A percentile compares a stretch with the other conserved stretches of the same genome.
Conservation (phyloP, 2,329 filamentous ascomycete genomes). For the Tolypocladium sp. region DNA sequence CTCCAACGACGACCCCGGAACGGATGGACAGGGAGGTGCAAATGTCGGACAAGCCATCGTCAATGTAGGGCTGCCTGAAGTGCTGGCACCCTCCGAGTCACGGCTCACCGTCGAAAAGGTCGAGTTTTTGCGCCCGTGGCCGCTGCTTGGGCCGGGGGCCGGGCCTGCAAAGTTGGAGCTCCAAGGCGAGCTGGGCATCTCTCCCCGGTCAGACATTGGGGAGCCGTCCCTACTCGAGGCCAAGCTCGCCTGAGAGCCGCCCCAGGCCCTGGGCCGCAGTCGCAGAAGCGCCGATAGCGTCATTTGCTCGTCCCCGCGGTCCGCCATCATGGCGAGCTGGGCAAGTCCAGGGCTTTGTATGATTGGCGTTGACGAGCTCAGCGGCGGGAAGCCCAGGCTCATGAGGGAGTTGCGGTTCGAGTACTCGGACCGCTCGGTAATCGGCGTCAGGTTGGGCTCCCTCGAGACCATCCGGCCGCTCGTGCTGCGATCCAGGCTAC, state of each 20-base stretch:
- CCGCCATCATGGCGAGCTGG: conserved; percentile 61
- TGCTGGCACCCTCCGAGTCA: conserved; percentile 37
- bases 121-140: conserved; percentile 39
- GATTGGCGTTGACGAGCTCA: conserved; percentile 30
- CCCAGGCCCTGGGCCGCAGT: conserved; percentile 68
- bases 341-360: conserved; percentile 66
- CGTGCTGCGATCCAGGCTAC: conserved; percentile 51
- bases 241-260: conserved; percentile 68
- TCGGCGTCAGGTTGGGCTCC: conserved; percentile 90
- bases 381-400: conserved; percentile 44
- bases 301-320: conserved; percentile 56
- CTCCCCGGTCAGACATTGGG: conserved; percentile 38
- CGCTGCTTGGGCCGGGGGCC: not conserved
- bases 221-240: conserved; percentile 44
- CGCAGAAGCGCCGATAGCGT: conserved; percentile 63
- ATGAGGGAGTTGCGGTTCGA: conserved; percentile 89
- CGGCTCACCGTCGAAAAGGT: conserved; percentile 38
- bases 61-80: conserved; percentile 40
- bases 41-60: conserved; percentile 29
- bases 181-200: conserved; percentile 36
- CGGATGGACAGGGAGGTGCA: conserved; percentile 13
- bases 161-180: conserved; percentile 3
- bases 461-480: conserved; percentile 68
- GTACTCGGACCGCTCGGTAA: conserved; percentile 93
- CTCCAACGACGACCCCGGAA: not conserved